Evolutionary conservation across 192 early-diverging fungal species (phyloP), one percentile per base, ranked within the genome.

Genomic region (Phycomyces blakesleeanus): DNA sequence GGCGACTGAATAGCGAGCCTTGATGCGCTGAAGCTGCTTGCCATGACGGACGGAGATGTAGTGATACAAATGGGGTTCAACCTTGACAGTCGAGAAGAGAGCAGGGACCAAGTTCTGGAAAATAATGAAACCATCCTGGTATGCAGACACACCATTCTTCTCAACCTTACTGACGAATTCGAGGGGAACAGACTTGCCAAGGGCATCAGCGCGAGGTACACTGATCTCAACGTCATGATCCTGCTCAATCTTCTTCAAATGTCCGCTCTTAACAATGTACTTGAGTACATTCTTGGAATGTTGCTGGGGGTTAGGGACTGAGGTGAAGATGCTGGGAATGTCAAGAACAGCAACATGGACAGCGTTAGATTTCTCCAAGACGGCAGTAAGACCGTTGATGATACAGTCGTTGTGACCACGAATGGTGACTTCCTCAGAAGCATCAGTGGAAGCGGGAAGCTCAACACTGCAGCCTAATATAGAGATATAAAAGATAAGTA

Each of bases 331-430:
- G 3, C 68, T 41, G 21, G 75, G 61, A 20, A 93, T 78, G 72
- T 95, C 88, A 27, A 96, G 73, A 1, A 81, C 78, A 49, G 89
- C 87, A 21, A 96, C 79, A 18, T 79, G 67, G 40, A 85, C 78
- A 22, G 93, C 82, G 75, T 86, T 89, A 20, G 94, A 85, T 76
- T 91, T 93, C 56, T 91, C 87, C 72, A 93, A 80, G 11, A 95
- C 90, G 57, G 91, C 58, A 52, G 84, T 80, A 52, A 96, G 63
- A n/a, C 93, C 96, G 26, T 77, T 73, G 29, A 79, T 76, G 29
- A 96, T 73, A 60, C 81, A 78, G 11, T 66, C 70, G 44, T 90
- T 83, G 1, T 92, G 83, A 15, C 97, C 97, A 57, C 91, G 86
- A 29, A 98, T 84, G 51, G 78, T 78, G 38, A 99, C 84, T 34